Evolutionary conservation across 2,329 filamentous ascomycete species (phyloP).

Genomic region (Magnaporthiopsis incrustans): DNA sequence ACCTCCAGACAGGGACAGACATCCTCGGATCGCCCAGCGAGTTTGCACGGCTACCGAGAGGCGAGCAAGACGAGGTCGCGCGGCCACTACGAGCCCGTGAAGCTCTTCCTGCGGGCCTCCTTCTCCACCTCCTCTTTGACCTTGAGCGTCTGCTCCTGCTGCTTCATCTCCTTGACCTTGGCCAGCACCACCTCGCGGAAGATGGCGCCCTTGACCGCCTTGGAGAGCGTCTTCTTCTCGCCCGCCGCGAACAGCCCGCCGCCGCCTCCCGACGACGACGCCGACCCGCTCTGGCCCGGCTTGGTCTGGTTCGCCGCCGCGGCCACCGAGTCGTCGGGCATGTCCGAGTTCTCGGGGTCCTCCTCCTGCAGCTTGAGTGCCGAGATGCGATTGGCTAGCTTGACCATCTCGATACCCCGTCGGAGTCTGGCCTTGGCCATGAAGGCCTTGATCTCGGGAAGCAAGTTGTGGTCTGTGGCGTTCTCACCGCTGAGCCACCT

Average conservation of each 20-base stretch:
- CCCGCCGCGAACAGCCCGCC: constrained; percentile 22
- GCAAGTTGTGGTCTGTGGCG: constrained; percentile 90
- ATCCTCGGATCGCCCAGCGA: background rate
- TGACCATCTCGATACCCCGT: constrained; percentile 92
- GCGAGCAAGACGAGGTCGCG: background rate
- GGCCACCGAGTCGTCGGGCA: constrained; percentile 54
- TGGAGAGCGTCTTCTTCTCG: constrained; percentile 35
- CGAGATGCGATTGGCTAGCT: constrained; percentile 91
- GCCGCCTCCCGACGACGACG: constrained; percentile 3
- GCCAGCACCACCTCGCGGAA: constrained; percentile 92
- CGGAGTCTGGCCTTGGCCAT: constrained; percentile 85
- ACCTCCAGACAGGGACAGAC: background rate
- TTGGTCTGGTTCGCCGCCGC: constrained; percentile 37
- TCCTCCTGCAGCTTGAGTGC: constrained; percentile 90
- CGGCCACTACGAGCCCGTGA: constrained; percentile 2
- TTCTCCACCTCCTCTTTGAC: constrained; percentile 51
- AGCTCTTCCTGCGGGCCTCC: constrained; percentile 25
- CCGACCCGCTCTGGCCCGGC: constrained; percentile 5
- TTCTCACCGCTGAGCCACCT: constrained; percentile 86
- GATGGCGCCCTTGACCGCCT: constrained; percentile 58
- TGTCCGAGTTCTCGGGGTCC: constrained; percentile 65
- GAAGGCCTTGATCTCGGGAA: constrained; percentile 93
- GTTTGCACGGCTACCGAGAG: background rate
- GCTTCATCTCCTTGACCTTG: constrained; percentile 88
- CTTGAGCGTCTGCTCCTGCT: constrained; percentile 68